A percentile compares a stretch with the other conserved stretches of the same genome.
These are phyloP conservation scores for Tinospora cordifolia DNA, from an alignment of 164 flowering plant genomes.

Conservation along the genomic window DNA sequence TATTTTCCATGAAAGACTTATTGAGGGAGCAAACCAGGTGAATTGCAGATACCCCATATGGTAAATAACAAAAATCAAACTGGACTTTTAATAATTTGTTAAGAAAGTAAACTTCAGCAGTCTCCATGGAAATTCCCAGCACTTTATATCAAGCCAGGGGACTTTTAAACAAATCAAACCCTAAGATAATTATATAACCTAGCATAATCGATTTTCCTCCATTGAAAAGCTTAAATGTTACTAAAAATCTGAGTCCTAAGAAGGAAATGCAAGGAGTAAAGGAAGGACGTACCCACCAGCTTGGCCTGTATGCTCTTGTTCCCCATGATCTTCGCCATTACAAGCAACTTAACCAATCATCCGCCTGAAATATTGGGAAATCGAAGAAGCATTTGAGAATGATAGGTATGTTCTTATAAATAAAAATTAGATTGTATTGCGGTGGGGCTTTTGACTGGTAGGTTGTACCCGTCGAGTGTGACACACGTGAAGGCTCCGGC, in stretches of 20 bases:
- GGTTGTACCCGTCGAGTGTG: background rate
- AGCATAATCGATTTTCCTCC: too few species aligned
- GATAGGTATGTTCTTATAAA: background rate
- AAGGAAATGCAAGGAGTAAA: background rate
- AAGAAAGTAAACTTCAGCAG: too few species aligned
- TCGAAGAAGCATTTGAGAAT: background rate
- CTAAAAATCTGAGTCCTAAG: background rate
- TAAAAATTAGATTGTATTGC: background rate
- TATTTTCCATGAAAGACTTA: too few species aligned
- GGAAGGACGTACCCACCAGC: constrained; percentile 51
- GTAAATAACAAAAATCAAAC: too few species aligned
- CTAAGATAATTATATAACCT: background rate
- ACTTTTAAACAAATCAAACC: background rate
- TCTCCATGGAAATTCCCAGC: too few species aligned
- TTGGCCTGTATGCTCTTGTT: constrained; percentile 50
- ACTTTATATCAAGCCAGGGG: too few species aligned
- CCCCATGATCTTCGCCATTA: constrained; percentile 26
- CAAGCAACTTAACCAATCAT: background rate
- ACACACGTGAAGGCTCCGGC: background rate
- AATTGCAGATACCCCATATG: too few species aligned
- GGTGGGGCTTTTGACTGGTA: background rate
- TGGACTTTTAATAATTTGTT: too few species aligned
- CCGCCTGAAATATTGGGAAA: background rate
- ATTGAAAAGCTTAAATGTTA: background rate
- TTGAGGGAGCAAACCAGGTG: too few species aligned